Evolutionary conservation across 441 rosid species (phyloP).

Genomic region (Corymbia citriodora): DNA sequence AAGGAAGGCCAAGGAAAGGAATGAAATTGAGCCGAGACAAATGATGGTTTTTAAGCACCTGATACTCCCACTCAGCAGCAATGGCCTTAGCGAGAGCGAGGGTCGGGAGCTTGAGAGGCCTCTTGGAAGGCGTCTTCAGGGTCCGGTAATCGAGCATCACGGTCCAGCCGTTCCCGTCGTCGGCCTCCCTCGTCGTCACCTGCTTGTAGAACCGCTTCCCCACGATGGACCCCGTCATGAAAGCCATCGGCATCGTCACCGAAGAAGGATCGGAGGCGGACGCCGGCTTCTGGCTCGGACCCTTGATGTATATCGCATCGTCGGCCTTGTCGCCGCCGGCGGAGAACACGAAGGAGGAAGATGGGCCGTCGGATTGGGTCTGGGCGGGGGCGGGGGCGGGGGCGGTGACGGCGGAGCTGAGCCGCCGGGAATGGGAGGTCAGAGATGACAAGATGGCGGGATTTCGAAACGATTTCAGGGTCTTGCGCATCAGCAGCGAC

Average conservation of each 20-base stretch:
- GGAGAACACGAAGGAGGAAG: slow-evolving; percentile 32
- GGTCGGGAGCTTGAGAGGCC: slow-evolving; percentile 75
- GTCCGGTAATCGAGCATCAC: slow-evolving; percentile 98
- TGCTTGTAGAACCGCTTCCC: slow-evolving; percentile 80
- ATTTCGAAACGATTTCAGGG: not conserved
- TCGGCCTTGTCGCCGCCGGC: slow-evolving; percentile 12
- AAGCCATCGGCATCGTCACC: slow-evolving; percentile 88
- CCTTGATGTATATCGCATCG: slow-evolving; percentile 38
- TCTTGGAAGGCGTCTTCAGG: slow-evolving; percentile 85
- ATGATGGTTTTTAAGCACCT: slow-evolving; percentile 35
- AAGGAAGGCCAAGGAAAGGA: not conserved
- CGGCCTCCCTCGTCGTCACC: slow-evolving; percentile 81
- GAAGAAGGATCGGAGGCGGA: slow-evolving; percentile 24
- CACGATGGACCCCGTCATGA: slow-evolving; percentile 87
- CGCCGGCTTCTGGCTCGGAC: slow-evolving; percentile 14
- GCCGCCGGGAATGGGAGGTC: slow-evolving; percentile 21
- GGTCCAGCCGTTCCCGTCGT: slow-evolving; percentile 89
- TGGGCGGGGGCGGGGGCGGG: slow-evolving; percentile 21
- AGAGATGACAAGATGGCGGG: not conserved
- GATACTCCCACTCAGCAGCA: slow-evolving; percentile 96
- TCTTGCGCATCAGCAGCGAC: not conserved
- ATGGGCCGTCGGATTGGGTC: slow-evolving; percentile 31
- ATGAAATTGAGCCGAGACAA: not conserved
- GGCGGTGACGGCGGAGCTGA: slow-evolving; percentile 30
- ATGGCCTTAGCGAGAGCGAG: slow-evolving; percentile 84